phyloP scores from a whole-genome alignment of 495 filamentous ascomycete genomes.

The Neurospora discreta region DNA sequence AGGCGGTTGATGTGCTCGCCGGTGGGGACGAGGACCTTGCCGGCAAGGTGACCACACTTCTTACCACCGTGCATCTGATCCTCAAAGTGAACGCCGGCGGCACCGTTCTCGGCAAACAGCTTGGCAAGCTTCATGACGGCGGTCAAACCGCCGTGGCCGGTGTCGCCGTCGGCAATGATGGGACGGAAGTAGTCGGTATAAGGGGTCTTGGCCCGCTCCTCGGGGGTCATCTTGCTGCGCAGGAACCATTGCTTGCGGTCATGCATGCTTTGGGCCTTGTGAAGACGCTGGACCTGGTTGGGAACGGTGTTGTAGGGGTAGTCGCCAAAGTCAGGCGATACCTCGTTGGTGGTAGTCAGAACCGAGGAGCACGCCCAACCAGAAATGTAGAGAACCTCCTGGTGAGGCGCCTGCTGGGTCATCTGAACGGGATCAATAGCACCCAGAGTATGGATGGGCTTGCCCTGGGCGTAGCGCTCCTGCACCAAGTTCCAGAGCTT shows the following conservation, averaged over 20 bases:
- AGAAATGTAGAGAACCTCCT: constrained; percentile 90
- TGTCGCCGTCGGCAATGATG: constrained; percentile 96
- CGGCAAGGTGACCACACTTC: constrained; percentile 95
- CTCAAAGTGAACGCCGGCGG: constrained; percentile 93
- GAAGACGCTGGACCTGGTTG: constrained; percentile 90
- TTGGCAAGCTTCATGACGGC: constrained; percentile 95
- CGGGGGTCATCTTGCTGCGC: constrained; percentile 61
- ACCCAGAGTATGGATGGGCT: constrained; percentile 93
- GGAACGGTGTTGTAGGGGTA: constrained; percentile 99
- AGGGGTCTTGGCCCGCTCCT: constrained; percentile 58
- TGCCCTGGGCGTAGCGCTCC: constrained; percentile 57
- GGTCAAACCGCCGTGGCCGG: constrained; percentile 81
- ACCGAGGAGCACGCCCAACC: constrained; percentile 95
- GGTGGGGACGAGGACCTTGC: constrained; percentile 89
- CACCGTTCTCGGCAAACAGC: constrained; percentile 96
- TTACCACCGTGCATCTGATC: constrained; percentile 97
- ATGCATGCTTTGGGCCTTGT: constrained; percentile 94
- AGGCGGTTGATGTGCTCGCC: constrained; percentile 95
- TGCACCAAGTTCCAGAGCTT: constrained; percentile 86
- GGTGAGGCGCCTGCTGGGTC: constrained; percentile 94
- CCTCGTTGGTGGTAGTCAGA: constrained; percentile 89
- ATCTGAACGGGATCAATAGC: constrained; percentile 97
- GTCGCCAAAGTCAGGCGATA: constrained; percentile 93
- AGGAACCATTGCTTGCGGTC: constrained; percentile 91
- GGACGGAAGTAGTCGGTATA: constrained; percentile 89